phyloP scores from a whole-genome alignment of 768 basidiomycete species.

The Hydnomerulius pinastri region DNA sequence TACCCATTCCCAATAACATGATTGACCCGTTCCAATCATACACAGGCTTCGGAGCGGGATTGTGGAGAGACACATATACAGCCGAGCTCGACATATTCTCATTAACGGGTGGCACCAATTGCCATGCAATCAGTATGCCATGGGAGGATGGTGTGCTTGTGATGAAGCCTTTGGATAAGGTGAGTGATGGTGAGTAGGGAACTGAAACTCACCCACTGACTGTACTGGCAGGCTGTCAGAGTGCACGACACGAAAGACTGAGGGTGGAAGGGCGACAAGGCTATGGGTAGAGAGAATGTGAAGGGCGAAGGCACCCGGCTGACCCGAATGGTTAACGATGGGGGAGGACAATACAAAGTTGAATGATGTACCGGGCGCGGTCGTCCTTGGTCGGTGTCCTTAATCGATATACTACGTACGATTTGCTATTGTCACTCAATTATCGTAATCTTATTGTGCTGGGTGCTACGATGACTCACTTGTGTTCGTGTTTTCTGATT shows the following conservation, averaged over 20 bases:
- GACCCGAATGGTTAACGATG: too few relatives aligned
- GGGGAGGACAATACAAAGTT: too few relatives aligned
- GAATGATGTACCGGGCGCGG: too few relatives aligned
- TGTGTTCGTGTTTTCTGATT: too few relatives aligned
- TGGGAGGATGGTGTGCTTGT: constrained; percentile 4
- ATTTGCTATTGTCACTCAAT: too few relatives aligned
- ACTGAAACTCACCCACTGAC: neutral
- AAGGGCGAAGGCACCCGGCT: too few relatives aligned
- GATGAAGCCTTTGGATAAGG: constrained; percentile 8
- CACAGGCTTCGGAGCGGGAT: neutral
- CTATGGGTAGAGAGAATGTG: too few relatives aligned
- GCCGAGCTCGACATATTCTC: neutral
- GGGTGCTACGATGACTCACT: too few relatives aligned
- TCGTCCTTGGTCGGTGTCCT: too few relatives aligned
- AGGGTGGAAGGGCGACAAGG: too few relatives aligned
- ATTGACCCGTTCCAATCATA: constrained; percentile 3
- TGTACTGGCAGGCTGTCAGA: neutral
- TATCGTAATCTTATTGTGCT: too few relatives aligned
- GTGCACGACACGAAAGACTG: neutral
- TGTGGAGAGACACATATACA: neutral
- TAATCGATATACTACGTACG: too few relatives aligned
- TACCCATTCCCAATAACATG: neutral
- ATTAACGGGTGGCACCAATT: neutral
- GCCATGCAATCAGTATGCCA: neutral
- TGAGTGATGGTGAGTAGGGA: neutral